phyloP scores from a whole-genome alignment of 148 eudicot genomes.

The Bassia scoparia region DNA sequence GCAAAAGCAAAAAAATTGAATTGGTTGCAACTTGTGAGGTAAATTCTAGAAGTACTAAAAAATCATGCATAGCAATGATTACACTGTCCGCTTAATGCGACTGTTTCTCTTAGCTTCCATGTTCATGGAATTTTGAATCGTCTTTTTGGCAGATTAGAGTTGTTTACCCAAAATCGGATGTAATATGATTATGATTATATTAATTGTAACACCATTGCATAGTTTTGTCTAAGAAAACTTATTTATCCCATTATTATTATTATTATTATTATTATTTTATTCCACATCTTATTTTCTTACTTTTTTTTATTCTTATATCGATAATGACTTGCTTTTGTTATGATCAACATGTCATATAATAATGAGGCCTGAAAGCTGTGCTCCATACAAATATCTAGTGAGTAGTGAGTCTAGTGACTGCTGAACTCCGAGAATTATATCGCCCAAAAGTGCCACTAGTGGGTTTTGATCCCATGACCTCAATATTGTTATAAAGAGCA shows the following conservation, averaged over 20 bases:
- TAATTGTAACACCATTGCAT: background rate
- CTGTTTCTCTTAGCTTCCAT: background rate
- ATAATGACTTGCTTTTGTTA: too few relatives aligned
- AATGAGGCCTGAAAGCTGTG: too few relatives aligned
- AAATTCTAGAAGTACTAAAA: background rate
- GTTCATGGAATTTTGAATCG: background rate
- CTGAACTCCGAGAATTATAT: too few relatives aligned
- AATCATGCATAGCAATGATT: background rate
- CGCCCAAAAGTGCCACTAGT: too few relatives aligned
- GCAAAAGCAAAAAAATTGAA: conserved; percentile 30
- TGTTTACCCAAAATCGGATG: background rate
- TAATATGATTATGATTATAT: background rate
- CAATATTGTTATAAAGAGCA: too few relatives aligned
- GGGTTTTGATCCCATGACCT: too few relatives aligned
- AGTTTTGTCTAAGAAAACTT: too few relatives aligned
- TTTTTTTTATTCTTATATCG: too few relatives aligned
- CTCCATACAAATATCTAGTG: too few relatives aligned
- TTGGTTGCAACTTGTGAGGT: background rate
- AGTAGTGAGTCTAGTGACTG: too few relatives aligned
- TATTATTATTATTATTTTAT: background rate
- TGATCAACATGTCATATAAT: too few relatives aligned
- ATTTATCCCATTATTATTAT: too few relatives aligned
- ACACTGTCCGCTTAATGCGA: background rate
- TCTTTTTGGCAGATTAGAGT: conserved; percentile 2
- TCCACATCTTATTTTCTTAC: background rate